Evolutionary conservation across 495 filamentous ascomycete genomes (phyloP).

Genomic region (Astrothelium subdiscretum): DNA sequence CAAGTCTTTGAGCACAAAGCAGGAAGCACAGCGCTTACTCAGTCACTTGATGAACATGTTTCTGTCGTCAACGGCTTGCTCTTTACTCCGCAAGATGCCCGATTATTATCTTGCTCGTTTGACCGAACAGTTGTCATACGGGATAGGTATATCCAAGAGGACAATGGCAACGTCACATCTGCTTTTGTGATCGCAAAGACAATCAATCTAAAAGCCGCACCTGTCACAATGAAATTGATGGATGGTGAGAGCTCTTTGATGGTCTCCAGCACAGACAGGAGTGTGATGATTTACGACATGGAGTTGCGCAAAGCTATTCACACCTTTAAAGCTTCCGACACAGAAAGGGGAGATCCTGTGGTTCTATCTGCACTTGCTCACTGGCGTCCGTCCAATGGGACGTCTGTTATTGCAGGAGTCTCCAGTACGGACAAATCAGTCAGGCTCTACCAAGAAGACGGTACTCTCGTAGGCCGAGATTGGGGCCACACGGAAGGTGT

Average conservation of each 20-base stretch:
- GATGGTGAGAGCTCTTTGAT: constrained; percentile 45
- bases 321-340: constrained; percentile 71
- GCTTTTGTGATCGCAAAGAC: constrained; percentile 66
- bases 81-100: constrained; percentile 52
- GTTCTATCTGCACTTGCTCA: constrained; percentile 63
- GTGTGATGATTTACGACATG: constrained; percentile 65
- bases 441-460: constrained; percentile 72
- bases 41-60: constrained; percentile 71
- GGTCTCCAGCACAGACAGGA: constrained; percentile 74
- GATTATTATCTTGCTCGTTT: constrained; percentile 72
- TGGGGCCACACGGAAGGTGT: constrained; percentile 92
- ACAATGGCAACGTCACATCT: constrained; percentile 50
- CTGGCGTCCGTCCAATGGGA: constrained; percentile 21
- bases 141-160: constrained; percentile 57
- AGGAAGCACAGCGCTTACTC: constrained; percentile 46
- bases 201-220: constrained; percentile 74
- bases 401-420: constrained; percentile 59
- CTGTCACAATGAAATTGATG: constrained; percentile 65
- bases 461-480: constrained; percentile 68
- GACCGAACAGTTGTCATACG: constrained; percentile 77
- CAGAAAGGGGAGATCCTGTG: constrained; percentile 66
- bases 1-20: constrained; percentile 64
- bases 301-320: constrained; percentile 54
- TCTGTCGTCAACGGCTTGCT: constrained; percentile 53
- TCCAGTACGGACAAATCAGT: constrained; percentile 94